Conservation (phyloP, 805 yeast genomes). For the Starmera caribaea region DNA sequence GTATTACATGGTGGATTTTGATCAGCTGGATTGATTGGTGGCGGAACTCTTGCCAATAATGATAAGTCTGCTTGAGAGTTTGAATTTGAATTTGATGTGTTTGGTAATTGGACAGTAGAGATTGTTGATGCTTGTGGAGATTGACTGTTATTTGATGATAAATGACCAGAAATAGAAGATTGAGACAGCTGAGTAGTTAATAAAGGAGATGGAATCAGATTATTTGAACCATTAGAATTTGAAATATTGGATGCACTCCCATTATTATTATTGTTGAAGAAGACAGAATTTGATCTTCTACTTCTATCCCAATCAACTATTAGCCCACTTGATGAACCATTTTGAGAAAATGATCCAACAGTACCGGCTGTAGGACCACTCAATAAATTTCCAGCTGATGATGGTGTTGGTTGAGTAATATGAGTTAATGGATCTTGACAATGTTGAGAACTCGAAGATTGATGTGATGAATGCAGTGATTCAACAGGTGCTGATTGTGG, state of each 20-base stretch:
- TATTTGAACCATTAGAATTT: no score
- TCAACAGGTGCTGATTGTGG: constrained; percentile 5
- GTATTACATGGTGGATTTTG: constrained; percentile 99
- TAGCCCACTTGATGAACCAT: constrained; percentile 17
- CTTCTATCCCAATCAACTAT: constrained; percentile 35
- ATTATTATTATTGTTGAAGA: constrained; percentile 26
- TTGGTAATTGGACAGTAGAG: constrained; percentile 7
- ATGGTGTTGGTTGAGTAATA: constrained; percentile 2
- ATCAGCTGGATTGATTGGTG: constrained; percentile 96
- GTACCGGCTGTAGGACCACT: constrained; percentile 4
- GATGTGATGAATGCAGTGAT: constrained; percentile 8
- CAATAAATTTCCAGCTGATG: not conserved
- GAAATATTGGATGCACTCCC: no score
- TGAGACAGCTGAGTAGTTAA: constrained; percentile 13
- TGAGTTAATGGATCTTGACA: constrained; percentile 11
- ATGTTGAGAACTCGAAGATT: constrained; percentile 8
- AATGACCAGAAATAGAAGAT: constrained; percentile 14
- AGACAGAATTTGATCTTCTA: constrained; percentile 43
- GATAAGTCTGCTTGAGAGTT: constrained; percentile 50
- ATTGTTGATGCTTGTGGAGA: constrained; percentile 4
- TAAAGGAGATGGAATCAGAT: constrained; percentile 11
- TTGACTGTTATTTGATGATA: constrained; percentile 9
- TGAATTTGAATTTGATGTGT: constrained; percentile 2
- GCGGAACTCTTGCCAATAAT: constrained; percentile 69
- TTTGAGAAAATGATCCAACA: constrained; percentile 23